phyloP scores from a whole-genome alignment of 345 rosid genomes.

The Lumnitzera littorea region DNA sequence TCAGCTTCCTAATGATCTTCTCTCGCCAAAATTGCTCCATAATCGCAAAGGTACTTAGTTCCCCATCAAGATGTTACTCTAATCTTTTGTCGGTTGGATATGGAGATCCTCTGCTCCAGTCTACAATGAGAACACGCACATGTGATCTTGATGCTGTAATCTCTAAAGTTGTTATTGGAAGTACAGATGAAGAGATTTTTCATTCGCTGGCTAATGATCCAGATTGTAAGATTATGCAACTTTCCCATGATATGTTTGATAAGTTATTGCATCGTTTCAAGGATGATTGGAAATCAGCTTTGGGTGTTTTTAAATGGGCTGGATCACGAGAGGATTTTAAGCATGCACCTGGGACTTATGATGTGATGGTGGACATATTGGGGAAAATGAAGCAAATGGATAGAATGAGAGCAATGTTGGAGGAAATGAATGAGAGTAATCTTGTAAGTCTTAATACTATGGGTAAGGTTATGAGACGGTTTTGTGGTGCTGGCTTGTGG shows the following conservation, averaged over 20 bases:
- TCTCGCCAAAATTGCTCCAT: no score
- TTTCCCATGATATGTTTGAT: slow-evolving; percentile 38
- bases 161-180: slow-evolving; percentile 26
- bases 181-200: slow-evolving; percentile 41
- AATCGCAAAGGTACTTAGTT: no score
- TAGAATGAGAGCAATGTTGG: slow-evolving; percentile 46
- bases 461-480: slow-evolving; percentile 75
- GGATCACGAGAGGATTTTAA: slow-evolving; percentile 35
- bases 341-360: slow-evolving; percentile 35
- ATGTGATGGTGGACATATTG: slow-evolving; percentile 57
- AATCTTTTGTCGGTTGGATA: not conserved
- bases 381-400: slow-evolving; percentile 71
- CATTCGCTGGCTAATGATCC: slow-evolving; percentile 30
- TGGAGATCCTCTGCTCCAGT: slow-evolving; percentile 9
- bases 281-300: slow-evolving; percentile 80
- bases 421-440: slow-evolving; percentile 39
- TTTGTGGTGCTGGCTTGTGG: slow-evolving; percentile 75
- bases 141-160: slow-evolving; percentile 23
- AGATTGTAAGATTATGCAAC: slow-evolving; percentile 24
- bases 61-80: no score
- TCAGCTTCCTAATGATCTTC: no score
- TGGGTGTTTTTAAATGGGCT: slow-evolving; percentile 72
- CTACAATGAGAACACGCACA: slow-evolving; percentile 7
- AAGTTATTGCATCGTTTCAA: slow-evolving; percentile 52
- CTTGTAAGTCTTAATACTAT: slow-evolving; percentile 42